These are phyloP conservation scores for Phytophthora europaea DNA, from an alignment of 352 stramenopile species.

Conservation along the genomic window DNA sequence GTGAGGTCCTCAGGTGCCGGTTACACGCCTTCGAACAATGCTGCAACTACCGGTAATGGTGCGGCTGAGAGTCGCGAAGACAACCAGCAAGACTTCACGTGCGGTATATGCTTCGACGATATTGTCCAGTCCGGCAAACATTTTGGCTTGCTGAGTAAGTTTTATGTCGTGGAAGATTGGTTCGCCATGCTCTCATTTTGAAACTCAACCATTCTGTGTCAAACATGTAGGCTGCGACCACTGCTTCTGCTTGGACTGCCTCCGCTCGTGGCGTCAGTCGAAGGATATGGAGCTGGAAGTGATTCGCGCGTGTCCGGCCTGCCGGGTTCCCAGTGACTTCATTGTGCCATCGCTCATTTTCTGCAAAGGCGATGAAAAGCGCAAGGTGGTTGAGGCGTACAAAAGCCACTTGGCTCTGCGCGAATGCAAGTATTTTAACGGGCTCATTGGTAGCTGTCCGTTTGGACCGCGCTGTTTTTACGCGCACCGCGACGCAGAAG, in stretches of 20 bases:
- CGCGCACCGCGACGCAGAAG: slow-evolving; percentile 66
- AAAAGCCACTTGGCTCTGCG: slow-evolving; percentile 79
- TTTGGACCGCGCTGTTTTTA: slow-evolving; percentile 86
- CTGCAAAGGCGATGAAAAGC: slow-evolving; percentile 70
- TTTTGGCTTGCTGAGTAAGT: slow-evolving; percentile 82
- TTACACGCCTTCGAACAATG: slow-evolving; percentile 2
- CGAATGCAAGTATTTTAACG: slow-evolving; percentile 88
- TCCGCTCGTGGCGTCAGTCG: slow-evolving; percentile 76
- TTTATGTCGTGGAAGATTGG: neutral
- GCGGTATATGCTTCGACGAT: slow-evolving; percentile 88
- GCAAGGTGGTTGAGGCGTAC: slow-evolving; percentile 68
- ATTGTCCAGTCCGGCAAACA: slow-evolving; percentile 81
- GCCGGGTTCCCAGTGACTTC: slow-evolving; percentile 74
- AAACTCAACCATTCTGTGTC: neutral
- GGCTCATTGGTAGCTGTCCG: slow-evolving; percentile 70
- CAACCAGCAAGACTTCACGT: slow-evolving; percentile 68
- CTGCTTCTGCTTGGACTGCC: slow-evolving; percentile 82
- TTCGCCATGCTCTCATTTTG: neutral
- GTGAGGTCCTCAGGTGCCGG: neutral
- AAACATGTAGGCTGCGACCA: slow-evolving; percentile 62
- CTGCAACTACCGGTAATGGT: neutral
- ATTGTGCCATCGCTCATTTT: slow-evolving; percentile 87
- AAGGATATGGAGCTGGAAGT: slow-evolving; percentile 82
- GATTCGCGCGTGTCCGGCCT: slow-evolving; percentile 73
- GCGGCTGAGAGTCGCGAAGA: neutral